Conservation (phyloP, 495 filamentous ascomycete species). For the Podospora australis region DNA sequence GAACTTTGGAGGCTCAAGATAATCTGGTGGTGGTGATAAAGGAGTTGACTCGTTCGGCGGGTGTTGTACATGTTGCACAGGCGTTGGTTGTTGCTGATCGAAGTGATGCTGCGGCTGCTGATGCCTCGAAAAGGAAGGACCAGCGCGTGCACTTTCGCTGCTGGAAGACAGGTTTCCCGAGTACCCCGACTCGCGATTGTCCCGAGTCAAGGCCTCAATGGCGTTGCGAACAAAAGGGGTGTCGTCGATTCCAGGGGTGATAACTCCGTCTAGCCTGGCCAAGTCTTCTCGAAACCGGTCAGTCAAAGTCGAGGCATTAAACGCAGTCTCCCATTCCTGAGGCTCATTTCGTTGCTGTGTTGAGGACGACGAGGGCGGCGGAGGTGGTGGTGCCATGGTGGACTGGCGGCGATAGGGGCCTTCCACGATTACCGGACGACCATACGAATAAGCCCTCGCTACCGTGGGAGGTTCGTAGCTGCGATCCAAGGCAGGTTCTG, state of each 20-base stretch:
- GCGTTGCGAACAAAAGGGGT: conserved; percentile 43
- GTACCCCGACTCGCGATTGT: conserved; percentile 25
- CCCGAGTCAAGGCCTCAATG: conserved; percentile 37
- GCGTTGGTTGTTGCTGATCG: conserved; percentile 2
- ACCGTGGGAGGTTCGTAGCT: conserved; percentile 25
- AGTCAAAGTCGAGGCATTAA: conserved; percentile 25
- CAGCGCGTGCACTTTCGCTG: conserved; percentile 15
- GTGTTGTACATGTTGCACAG: neutral
- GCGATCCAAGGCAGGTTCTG: conserved; percentile 26
- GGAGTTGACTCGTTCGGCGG: neutral
- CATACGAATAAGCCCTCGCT: conserved; percentile 21
- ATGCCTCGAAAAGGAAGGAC: conserved; percentile 4
- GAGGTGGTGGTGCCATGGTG: conserved; percentile 8
- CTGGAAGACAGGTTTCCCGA: conserved; percentile 23
- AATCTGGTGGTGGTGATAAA: neutral
- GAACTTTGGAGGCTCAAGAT: neutral
- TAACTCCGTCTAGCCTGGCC: conserved; percentile 34
- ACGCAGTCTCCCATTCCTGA: conserved; percentile 24
- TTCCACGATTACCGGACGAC: conserved; percentile 26
- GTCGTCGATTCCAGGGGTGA: conserved; percentile 45
- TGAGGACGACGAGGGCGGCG: no score
- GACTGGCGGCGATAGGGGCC: conserved; percentile 20
- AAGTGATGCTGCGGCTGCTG: conserved; percentile 3
- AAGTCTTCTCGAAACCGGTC: conserved; percentile 41
- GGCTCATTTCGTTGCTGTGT: no score